Percentiles rank a stretch among this genome's conserved stretches.
Conservation (phyloP, 2,329 filamentous ascomycete species). For the Colletotrichum ledebouriae region DNA sequence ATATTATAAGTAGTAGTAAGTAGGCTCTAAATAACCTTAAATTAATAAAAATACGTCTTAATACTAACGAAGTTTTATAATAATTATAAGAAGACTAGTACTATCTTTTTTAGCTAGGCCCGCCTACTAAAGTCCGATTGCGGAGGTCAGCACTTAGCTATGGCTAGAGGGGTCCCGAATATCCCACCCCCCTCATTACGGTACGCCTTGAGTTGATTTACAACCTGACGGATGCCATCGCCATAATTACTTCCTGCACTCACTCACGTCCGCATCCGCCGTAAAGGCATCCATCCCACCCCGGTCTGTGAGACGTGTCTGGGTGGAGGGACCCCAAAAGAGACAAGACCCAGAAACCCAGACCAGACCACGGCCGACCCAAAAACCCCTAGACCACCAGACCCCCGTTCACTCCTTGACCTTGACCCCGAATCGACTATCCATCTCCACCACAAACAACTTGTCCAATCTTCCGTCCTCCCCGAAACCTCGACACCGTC, state of each 20-base stretch:
- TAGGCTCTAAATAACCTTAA: too few species aligned
- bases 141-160: too few species aligned
- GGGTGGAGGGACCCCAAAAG: not conserved
- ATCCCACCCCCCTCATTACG: too few species aligned
- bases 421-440: slow-evolving; percentile 26
- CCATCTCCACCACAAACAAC: slow-evolving; percentile 31
- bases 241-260: not conserved
- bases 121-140: too few species aligned
- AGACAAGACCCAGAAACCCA: slow-evolving; percentile 2
- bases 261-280: not conserved
- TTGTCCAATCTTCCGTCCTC: slow-evolving; percentile 19
- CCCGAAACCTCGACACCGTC: slow-evolving; percentile 32
- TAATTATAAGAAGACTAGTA: too few species aligned
- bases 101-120: too few species aligned
- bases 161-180: too few species aligned
- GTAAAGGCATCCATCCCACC: slow-evolving; percentile 3
- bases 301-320: not conserved
- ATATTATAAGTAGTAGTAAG: too few species aligned
- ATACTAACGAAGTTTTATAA: too few species aligned
- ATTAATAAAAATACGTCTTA: too few species aligned
- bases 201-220: too few species aligned
- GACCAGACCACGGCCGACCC: slow-evolving; percentile 5
- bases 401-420: not conserved
- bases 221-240: not conserved
- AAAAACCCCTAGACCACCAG: too few species aligned